Conservation (phyloP, 2,329 filamentous ascomycete genomes). For the Fusarium abutilonis region DNA sequence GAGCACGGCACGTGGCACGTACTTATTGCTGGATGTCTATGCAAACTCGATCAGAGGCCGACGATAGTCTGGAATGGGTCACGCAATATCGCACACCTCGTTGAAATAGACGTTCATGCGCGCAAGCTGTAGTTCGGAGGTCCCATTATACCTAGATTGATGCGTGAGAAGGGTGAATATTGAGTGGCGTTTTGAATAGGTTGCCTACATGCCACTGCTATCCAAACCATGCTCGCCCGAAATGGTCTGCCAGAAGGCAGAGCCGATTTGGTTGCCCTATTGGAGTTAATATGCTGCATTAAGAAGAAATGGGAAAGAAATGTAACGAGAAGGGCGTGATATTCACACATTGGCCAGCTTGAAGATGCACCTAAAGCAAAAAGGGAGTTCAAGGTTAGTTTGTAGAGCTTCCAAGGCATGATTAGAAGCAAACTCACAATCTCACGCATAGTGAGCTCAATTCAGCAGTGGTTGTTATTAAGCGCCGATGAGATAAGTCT, state of each 20-base stretch:
- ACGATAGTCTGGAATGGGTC: not conserved
- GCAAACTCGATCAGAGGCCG: not conserved
- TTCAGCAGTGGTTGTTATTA: slow-evolving; percentile 3
- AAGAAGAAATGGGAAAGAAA: slow-evolving; percentile 9
- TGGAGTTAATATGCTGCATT: slow-evolving; percentile 49
- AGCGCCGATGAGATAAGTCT: slow-evolving; percentile 7
- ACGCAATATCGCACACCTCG: slow-evolving; percentile 56
- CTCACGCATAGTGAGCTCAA: slow-evolving; percentile 59
- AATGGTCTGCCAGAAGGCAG: slow-evolving; percentile 96
- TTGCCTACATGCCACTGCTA: slow-evolving; percentile 82
- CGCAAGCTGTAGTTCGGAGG: slow-evolving; percentile 97
- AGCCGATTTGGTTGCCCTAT: slow-evolving; percentile 99
- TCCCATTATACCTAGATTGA: slow-evolving; percentile 74
- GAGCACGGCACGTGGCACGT: slow-evolving; percentile 97
- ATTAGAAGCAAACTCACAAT: slow-evolving; percentile 63
- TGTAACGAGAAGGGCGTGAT: slow-evolving; percentile 6
- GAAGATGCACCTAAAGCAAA: slow-evolving; percentile 89
- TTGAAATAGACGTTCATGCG: slow-evolving; percentile 99
- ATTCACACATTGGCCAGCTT: slow-evolving; percentile 97
- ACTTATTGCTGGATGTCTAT: slow-evolving; percentile 95
- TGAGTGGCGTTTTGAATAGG: not conserved
- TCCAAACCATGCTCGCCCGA: slow-evolving; percentile 94
- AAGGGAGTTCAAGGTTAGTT: slow-evolving; percentile 65
- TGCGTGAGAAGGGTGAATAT: not conserved
- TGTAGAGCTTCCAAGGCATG: slow-evolving; percentile 13